Evolutionary conservation across 768 basidiomycete genomes (phyloP).

Genomic region (Pisolithus tinctorius): DNA sequence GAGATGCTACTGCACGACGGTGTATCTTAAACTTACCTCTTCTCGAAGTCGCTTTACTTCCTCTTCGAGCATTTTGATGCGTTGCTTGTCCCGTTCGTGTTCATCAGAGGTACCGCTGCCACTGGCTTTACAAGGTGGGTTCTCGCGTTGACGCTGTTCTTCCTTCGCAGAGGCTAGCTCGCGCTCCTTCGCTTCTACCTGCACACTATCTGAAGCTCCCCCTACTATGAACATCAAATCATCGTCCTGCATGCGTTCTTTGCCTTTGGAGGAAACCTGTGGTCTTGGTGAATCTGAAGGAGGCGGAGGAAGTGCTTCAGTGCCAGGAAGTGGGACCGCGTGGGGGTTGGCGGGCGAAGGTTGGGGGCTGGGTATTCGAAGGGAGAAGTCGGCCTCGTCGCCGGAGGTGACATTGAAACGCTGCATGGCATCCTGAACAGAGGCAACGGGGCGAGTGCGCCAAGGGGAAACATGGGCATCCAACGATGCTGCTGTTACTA

Average conservation of each 20-base stretch:
- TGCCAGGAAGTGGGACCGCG: conserved; percentile 20
- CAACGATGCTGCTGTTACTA: conserved; percentile 1
- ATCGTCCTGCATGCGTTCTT: conserved; percentile 31
- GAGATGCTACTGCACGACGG: background rate
- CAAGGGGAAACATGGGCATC: conserved; percentile 23
- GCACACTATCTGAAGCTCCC: conserved; percentile 41
- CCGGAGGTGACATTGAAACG: conserved; percentile 39
- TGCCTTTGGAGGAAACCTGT: conserved; percentile 33
- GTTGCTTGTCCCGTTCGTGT: conserved; percentile 50
- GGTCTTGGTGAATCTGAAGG: background rate
- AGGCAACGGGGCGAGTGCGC: conserved; percentile 29
- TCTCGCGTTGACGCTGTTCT: conserved; percentile 42
- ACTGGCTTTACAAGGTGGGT: conserved; percentile 33
- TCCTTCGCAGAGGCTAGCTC: conserved; percentile 53
- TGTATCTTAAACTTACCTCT: conserved; percentile 34
- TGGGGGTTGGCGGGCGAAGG: conserved; percentile 25
- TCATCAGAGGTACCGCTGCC: conserved; percentile 29
- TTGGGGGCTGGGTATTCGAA: conserved; percentile 42
- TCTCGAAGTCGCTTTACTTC: conserved; percentile 55
- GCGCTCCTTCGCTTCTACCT: conserved; percentile 54
- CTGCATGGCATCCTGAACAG: conserved; percentile 44
- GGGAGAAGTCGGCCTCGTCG: conserved; percentile 43
- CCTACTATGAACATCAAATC: conserved; percentile 23
- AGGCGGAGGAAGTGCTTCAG: conserved; percentile 9
- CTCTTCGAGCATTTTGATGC: conserved; percentile 56